Base-by-base conservation (phyloP, 2,329 filamentous ascomycete genomes). In the Cladosporium colombiae region DNA sequence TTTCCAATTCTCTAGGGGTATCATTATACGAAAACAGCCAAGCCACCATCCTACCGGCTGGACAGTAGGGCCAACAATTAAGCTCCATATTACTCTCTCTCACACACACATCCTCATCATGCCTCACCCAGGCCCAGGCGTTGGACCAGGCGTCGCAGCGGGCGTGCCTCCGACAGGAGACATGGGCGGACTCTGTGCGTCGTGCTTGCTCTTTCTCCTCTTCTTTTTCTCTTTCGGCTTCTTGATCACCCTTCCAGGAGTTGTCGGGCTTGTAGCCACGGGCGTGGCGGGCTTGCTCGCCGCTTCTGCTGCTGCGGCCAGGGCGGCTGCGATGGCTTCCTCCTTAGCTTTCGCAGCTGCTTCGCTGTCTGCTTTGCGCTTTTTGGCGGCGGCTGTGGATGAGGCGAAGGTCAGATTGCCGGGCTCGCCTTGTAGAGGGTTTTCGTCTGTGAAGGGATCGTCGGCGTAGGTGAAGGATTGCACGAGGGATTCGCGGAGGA, bases 381-480 rank as follows among this genome's bases (percentile, higher is more conserved):
- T 80, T 66, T 80, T 78, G 10, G 83, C 75, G 10, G 77, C 78
- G 37, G 77, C 75, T 29, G 75, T 76, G 1, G 81, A 81, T 37
- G 78, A 77, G 5, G 81, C 81, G 68, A 88, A 81, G 63, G 86
- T 84, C 70, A 89, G 88, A 5, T 82, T 83, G 33, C 87, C 87
- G 0, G 88, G 87, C 72, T 89, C 87, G 57, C 87, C 87, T 8
- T 84, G 79, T 16, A 89, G 76, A 0, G 87, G 86, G 67, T 84
- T 87, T 70, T 89, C 86, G 73, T 89, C 87, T 79, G 86, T 86
- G 76, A 82, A 89, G 16, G 60, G 60, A 68, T 89, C 87, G 69
- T 86, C 82, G 16, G 82, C 84, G 71, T 85, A 88, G 8, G 78
- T 77, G 14, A 84, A 77, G 31, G 73, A 69, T 64, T 74, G 69